Base-by-base conservation (phyloP, 495 filamentous ascomycete species). In the Daldinia grandis region DNA sequence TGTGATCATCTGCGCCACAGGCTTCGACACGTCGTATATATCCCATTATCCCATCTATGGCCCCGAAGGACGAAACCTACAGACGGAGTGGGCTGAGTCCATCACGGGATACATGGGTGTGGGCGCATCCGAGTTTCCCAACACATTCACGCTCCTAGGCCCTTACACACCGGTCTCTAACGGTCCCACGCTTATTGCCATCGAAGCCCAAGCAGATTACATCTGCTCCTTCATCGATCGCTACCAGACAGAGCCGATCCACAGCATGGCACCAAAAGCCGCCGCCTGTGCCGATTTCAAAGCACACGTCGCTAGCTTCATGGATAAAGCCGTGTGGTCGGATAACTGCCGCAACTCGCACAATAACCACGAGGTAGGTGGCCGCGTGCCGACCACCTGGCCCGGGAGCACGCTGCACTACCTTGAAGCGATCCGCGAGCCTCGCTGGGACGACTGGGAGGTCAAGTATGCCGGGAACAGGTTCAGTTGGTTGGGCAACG, bases 361-460 rank as follows among this genome's bases (percentile, higher is more conserved):
- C 61, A 86, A 86, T 68, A 77, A 79, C 10, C 78, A 78, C 21
- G 71, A 53, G 15, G 69, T 77, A 1, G 76, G 81, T 44, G 82
- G 83, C 4, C 75, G 78, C 9, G 78, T 85, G 15, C 82, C 80
- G 21, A 81, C 80, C 6, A 73, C 81, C 5, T 85, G 81, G 68
- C 78, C 81, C 1, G 84, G 84, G 0, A 82, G 76, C 27, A 74
- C 76, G 5, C 71, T 84, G 9, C 83, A 86, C 64, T 88, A 83
- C 71, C 82, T 86, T 55, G 83, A 89, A 53, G 78, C 81, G 3
- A 56, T 88, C 38, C 76, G 80, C 42, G 71, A 79, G 38, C 77
- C 82, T 2, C 78, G 85, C 1, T 76, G 70, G 33, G 85, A 88
- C 55, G 86, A 88, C 68, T 88, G 79, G 70, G 75, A 85, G 3